phyloP scores from a whole-genome alignment of 108 stramenopile species.

The Mediolabrus comicus region DNA sequence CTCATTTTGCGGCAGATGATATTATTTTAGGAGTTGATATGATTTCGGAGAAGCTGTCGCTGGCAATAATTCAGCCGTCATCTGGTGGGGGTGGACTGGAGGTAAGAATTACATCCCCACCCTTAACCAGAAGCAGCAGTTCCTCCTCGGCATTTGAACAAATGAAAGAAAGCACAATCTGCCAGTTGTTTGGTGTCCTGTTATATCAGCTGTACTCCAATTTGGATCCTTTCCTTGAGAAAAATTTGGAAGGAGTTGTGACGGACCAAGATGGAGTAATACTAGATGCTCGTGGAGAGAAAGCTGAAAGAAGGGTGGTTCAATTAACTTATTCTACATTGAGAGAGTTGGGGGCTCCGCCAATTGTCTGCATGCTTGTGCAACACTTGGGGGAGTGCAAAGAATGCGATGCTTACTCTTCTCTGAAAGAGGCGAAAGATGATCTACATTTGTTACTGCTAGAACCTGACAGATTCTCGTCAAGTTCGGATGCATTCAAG shows the following conservation, averaged over 20 bases:
- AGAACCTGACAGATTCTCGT: slow-evolving; percentile 14
- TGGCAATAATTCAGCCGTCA: neutral
- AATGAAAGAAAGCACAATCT: neutral
- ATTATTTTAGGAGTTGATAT: slow-evolving; percentile 2
- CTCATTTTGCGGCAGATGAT: neutral
- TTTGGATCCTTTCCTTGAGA: slow-evolving; percentile 2
- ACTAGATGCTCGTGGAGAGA: neutral
- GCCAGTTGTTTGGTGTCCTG: neutral
- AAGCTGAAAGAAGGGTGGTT: neutral
- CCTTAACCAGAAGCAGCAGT: neutral
- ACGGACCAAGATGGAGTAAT: neutral
- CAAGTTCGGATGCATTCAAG: neutral
- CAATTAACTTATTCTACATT: slow-evolving; percentile 1
- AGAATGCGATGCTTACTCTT: slow-evolving; percentile 4
- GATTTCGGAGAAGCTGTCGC: slow-evolving; percentile 1
- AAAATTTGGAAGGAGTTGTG: neutral
- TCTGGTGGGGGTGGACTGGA: neutral
- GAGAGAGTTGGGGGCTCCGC: neutral
- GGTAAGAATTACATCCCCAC: neutral
- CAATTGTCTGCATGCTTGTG: slow-evolving; percentile 7
- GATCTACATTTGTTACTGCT: slow-evolving; percentile 22
- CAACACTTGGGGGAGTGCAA: slow-evolving; percentile 8
- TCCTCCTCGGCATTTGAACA: neutral
- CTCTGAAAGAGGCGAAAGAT: slow-evolving; percentile 5
- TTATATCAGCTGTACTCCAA: neutral